Evolutionary conservation across 2,329 filamentous ascomycete genomes (phyloP).

Genomic region (Cryphonectria carpinicola): DNA sequence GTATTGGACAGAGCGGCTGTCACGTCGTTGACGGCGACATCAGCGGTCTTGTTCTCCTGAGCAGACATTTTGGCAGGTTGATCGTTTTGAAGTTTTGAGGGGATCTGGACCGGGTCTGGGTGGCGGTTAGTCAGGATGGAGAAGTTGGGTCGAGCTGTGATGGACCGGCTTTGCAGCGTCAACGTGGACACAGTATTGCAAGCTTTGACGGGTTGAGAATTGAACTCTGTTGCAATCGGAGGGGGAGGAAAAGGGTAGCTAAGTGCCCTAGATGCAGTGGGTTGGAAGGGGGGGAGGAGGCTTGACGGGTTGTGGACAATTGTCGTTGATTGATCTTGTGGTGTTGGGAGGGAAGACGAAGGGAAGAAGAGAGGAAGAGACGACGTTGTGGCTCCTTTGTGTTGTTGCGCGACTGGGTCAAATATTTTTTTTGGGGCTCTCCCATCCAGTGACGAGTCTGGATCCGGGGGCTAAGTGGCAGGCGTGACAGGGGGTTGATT

Average conservation of each 20-base stretch:
- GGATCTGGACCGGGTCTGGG: slow-evolving; percentile 47
- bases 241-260: slow-evolving; percentile 79
- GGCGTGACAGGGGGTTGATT: slow-evolving; percentile 17
- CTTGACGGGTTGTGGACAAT: slow-evolving; percentile 44
- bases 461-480: slow-evolving; percentile 22
- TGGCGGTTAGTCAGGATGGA: slow-evolving; percentile 30
- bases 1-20: slow-evolving; percentile 75
- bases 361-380: slow-evolving; percentile 36
- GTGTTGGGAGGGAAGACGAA: slow-evolving; percentile 39
- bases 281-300: slow-evolving; percentile 39
- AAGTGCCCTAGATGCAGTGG: slow-evolving; percentile 76
- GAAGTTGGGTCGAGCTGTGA: slow-evolving; percentile 45
- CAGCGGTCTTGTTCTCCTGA: slow-evolving; percentile 67
- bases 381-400: slow-evolving; percentile 36
- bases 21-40: slow-evolving; percentile 77
- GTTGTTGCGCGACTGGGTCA: slow-evolving; percentile 34
- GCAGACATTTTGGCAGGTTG: slow-evolving; percentile 78
- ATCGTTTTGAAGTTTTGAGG: slow-evolving; percentile 39
- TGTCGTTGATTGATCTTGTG: slow-evolving; percentile 40
- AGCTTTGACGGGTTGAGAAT: slow-evolving; percentile 46
- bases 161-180: slow-evolving; percentile 42
- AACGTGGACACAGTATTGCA: slow-evolving; percentile 39
- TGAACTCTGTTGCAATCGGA: slow-evolving; percentile 74
- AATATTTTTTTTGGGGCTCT: slow-evolving; percentile 40
- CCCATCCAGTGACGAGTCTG: slow-evolving; percentile 15